Evolutionary conservation across 345 rosid species (phyloP), one percentile per base, ranked within the genome.

Genomic region (Acer negundo): DNA sequence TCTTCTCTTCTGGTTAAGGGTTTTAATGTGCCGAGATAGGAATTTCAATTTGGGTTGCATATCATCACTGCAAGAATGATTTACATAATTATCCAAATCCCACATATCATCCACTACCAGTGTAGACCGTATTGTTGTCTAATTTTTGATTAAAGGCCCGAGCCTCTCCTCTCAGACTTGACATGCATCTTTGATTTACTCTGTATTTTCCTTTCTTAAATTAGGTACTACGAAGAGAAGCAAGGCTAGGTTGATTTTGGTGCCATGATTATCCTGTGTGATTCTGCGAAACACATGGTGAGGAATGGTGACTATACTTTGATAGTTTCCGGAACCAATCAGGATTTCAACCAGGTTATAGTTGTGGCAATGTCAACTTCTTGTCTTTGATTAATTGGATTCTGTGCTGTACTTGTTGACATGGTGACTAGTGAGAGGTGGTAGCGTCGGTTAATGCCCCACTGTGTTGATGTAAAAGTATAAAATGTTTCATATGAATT

Each of bases 181-280:
- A 24, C 73, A n/a, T 17, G 10, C 28, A 6, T 72, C 17, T n/a
- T n/a, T n/a, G n/a, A 23, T 35, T 65, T 47, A 2, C 28, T 9
- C 55, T 26, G 35, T 16, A 31, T 59, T 67, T 46, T 51, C 64
- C 40, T 65, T 16, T 26, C 63, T 62, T 42, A 62, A 2, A 70
- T 75, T 86, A 94, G 98, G 97, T 92, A 56, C 87, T 94, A 49
- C 83, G 74, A 78, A 92, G 97, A 84, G 98, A 92, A 84, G 95
- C 95, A 67, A 85, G 93, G 80, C 69, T 90, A 77, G 93, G 93
- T 51, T 90, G 84, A 89, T 74, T 7, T 8, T 0, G 42, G 13
- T 24, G 11, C 44, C 44, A 4, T 65, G 28, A 22, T 70, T 56
- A 12, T 55, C 26, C 9, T 10, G 17, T 58, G 40, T 62, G 61